A percentile compares a stretch with the other conserved stretches of the same genome.
These are phyloP conservation scores for Aspergillus niger DNA, from an alignment of 2,329 filamentous ascomycete genomes.

Conservation along the genomic window DNA sequence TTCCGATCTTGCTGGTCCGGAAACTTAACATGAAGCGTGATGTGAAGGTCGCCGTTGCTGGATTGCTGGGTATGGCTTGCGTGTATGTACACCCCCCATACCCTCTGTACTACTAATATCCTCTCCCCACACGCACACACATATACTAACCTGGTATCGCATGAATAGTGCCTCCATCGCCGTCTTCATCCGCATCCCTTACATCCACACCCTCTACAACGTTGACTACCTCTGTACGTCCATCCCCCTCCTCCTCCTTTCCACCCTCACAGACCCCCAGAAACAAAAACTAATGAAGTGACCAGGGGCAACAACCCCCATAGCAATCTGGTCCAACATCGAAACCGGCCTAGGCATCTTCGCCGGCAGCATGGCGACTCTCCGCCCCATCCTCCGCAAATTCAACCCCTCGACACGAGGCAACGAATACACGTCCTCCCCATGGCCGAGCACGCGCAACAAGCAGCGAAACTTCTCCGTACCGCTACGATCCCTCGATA, in stretches of 20 bases:
- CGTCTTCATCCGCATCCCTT: conserved; percentile 21
- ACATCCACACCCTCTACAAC: conserved; percentile 16
- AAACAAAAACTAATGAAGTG: neutral
- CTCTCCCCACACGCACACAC: too few species aligned
- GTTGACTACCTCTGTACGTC: conserved; percentile 24
- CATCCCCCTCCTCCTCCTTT: neutral
- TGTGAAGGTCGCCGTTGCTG: conserved; percentile 21
- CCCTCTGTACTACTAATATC: too few species aligned
- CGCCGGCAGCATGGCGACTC: conserved; percentile 24
- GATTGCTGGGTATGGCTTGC: conserved; percentile 25
- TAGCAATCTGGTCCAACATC: conserved; percentile 26
- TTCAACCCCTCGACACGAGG: neutral
- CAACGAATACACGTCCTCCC: neutral
- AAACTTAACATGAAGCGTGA: conserved; percentile 24
- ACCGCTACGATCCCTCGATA: neutral
- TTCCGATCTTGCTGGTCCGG: conserved; percentile 24
- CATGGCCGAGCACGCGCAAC: neutral
- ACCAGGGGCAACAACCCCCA: conserved; percentile 19
- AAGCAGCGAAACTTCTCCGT: neutral
- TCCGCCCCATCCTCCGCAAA: conserved; percentile 21
- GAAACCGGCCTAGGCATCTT: conserved; percentile 27
- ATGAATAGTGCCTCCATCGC: conserved; percentile 23
- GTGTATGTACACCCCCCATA: conserved; percentile 16
- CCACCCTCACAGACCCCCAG: neutral
- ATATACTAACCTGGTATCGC: neutral